Evolutionary conservation across 176 grass and related monocot genomes (phyloP).

Genomic region (Oryza punctata): DNA sequence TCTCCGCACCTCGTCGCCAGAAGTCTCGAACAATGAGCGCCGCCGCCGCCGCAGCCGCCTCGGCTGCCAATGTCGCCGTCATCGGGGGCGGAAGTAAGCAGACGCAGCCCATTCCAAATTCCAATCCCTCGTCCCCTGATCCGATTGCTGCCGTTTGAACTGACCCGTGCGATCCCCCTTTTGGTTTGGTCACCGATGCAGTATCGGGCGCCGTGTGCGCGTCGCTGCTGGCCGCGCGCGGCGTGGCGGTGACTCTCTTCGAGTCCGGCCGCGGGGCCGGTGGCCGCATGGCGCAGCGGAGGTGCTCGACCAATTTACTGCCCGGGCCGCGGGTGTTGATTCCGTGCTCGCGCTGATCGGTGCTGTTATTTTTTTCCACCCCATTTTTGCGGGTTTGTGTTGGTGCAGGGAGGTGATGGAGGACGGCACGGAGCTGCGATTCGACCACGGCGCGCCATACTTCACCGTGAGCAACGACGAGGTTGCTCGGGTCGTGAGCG

Average conservation of each 20-base stretch:
- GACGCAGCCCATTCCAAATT: neutral
- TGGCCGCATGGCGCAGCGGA: constrained; percentile 85
- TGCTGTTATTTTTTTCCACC: neutral
- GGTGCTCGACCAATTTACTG: constrained; percentile 49
- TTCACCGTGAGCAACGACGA: constrained; percentile 72
- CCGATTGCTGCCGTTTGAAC: neutral
- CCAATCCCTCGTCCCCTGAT: neutral
- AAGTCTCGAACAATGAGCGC: constrained; percentile 38
- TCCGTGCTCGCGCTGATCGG: constrained; percentile 27
- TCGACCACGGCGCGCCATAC: constrained; percentile 90
- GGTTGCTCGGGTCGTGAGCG: constrained; percentile 58
- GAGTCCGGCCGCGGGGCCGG: constrained; percentile 85
- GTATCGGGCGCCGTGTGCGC: constrained; percentile 89
- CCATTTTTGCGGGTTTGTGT: neutral
- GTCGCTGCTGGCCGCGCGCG: constrained; percentile 72
- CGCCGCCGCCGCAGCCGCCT: neutral
- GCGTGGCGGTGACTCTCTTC: constrained; percentile 78
- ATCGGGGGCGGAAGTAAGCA: constrained; percentile 84
- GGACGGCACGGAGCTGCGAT: constrained; percentile 72
- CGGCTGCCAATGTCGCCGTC: constrained; percentile 63
- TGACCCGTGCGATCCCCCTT: constrained; percentile 4
- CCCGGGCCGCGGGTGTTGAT: neutral
- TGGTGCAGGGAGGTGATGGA: constrained; percentile 60
- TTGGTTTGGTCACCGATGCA: constrained; percentile 30
- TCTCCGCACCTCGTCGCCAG: neutral